Base-by-base conservation (phyloP, 202 grass and related monocot species). In the Saccharum hybrid region DNA sequence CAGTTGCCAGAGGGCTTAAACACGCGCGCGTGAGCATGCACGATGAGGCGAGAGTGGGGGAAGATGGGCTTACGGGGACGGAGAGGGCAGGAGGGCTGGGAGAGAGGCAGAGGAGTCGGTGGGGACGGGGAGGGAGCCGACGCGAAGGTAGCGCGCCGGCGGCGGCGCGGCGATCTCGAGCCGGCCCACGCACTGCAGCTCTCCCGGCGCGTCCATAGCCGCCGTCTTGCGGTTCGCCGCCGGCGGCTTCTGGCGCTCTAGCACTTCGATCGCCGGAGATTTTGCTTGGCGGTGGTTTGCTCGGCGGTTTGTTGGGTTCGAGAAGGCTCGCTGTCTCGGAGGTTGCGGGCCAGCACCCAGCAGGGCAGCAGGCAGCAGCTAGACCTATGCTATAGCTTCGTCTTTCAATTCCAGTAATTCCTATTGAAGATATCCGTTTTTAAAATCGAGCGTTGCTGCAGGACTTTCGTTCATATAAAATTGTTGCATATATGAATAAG, bases 141-240 rank as follows among this genome's bases (percentile, higher is more conserved):
- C 92, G 54, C 92, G 82, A 75, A 98, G 92, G 42, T 87, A 94
- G 40, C 92, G 83, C 46, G 89, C 85, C 74, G 90, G 82, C 84
- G 90, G 90, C 54, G 89, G 92, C 68, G 89, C 80, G 8, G 90
- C 73, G 63, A 98, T 85, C 91, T 95, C 93, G 63, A 98, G 77
- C 65, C 91, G 83, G 28, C 96, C 96, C 60, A 98, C 96, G 91
- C 96, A 98, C 86, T 89, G 91, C 74, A 94, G 81, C 54, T 95
- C 90, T 48, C 81, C 88, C 4, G 89, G 84, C 36, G 83, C 75
- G 60, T 95, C 96, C 96, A 98, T 95, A 34, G 76, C 38, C 4
- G 66, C 64, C 1, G 41, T 39, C 33, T 39, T 57, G 30, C 23
- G 59, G 59, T 22, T 70, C 74, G 68, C 21, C 83, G 60, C 7